Evolutionary conservation across 2,329 filamentous ascomycete genomes (phyloP), one percentile per base, ranked within the genome.

Genomic region (Magnaporthiopsis incrustans): DNA sequence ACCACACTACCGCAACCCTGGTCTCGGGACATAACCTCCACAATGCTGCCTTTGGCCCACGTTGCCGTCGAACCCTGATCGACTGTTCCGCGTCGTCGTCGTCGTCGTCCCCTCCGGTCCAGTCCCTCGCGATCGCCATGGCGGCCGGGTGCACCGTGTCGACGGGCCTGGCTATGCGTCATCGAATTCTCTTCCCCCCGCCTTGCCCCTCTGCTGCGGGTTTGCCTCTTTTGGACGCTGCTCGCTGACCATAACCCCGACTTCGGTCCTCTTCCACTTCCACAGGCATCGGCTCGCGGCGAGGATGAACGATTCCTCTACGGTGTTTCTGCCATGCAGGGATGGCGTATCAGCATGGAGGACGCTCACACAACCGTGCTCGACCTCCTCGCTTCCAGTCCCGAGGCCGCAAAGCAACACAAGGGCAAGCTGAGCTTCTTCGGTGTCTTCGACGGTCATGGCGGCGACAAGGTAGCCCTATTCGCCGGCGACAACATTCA

Each of bases 281-380:
- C 69, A 65, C 75, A 98, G 95, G 83, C 88, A 79, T 99, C 95
- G 73, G 88, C 89, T 76, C 88, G 88, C 75, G 93, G 93, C 78
- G 88, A 92, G 80, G 93, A 98, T 90, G 92, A 96, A 69, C 89
- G 91, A 75, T 87, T 97, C 75, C 79, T 95, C 75, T 99, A 91
- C 78, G 95, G 95, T 74, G 88, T 98, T 69, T 99, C 95, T 69
- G 92, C 92, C 78, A 99, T 99, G 95, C 95, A 99, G 80, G 95
- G 95, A 82, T 99, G 95, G 95, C 90, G 95, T 81, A 98, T 99
- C 80, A 97, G 91, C 82, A 99, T 99, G 95, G 95, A 99, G 78
- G 95, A 99, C 76, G 88, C 95, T 68, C 95, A 99, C 80, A 91
- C 91, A 67, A 85, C 90, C 64, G 81, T 98, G 63, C 89, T 99